Evolutionary conservation across 106 monocot species (phyloP).

Genomic region (Allium sativum): DNA sequence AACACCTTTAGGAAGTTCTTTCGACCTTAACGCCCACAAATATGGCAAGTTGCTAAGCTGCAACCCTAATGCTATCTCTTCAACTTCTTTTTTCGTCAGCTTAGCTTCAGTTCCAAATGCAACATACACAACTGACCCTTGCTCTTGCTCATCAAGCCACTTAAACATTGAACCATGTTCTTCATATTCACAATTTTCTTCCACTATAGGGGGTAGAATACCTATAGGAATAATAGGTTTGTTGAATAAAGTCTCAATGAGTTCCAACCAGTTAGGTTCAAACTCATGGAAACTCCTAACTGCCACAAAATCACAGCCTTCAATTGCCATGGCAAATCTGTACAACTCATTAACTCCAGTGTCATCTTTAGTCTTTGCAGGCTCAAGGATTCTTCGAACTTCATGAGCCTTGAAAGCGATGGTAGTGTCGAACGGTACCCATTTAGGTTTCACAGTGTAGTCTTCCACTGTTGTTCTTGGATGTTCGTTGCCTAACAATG

Average conservation of each 20-base stretch:
- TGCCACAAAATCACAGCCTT: slow-evolving; percentile 2
- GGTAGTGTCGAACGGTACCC: slow-evolving; percentile 11
- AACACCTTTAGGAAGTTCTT: not conserved
- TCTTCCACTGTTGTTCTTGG: slow-evolving; percentile 2
- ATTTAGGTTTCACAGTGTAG: not conserved
- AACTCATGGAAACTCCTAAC: slow-evolving; percentile 17
- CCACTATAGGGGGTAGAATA: slow-evolving; percentile 9
- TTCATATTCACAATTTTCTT: not conserved
- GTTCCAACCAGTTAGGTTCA: slow-evolving; percentile 12
- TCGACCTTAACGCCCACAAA: slow-evolving; percentile 12
- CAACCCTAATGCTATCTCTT: slow-evolving; percentile 15
- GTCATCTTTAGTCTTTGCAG: not conserved
- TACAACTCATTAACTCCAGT: not conserved
- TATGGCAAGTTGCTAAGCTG: slow-evolving; percentile 8
- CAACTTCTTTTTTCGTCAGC: slow-evolving; percentile 4
- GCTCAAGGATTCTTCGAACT: not conserved
- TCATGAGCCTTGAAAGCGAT: slow-evolving; percentile 10
- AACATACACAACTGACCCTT: slow-evolving; percentile 17
- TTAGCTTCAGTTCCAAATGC: slow-evolving; percentile 15
- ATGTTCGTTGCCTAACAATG: not conserved
- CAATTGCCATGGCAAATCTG: not conserved
- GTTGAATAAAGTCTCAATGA: not conserved
- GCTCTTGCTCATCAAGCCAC: slow-evolving; percentile 14
- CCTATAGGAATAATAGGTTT: slow-evolving; percentile 9
- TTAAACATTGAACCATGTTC: slow-evolving; percentile 1